Conservation (phyloP, 768 basidiomycete genomes). For the Serendipita sp. region DNA sequence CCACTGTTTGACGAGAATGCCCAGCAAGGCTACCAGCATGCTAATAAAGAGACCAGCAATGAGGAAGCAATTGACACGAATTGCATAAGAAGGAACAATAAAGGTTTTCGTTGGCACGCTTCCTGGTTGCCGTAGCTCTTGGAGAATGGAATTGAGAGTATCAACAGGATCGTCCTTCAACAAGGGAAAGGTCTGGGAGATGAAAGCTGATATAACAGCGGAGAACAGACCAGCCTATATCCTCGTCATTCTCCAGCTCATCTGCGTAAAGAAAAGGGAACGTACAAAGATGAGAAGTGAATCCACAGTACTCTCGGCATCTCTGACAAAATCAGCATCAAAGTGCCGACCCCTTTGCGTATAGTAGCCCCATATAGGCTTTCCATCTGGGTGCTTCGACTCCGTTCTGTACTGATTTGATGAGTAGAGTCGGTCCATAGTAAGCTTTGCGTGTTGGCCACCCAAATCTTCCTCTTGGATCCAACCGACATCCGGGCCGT, state of each 20-base stretch:
- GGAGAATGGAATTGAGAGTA: not conserved
- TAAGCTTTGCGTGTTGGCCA: not conserved
- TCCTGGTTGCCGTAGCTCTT: not conserved
- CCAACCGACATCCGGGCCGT: no score
- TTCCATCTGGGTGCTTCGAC: not conserved
- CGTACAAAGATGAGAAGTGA: not conserved
- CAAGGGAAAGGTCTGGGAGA: slow-evolving; percentile 13
- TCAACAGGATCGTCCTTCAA: slow-evolving; percentile 12
- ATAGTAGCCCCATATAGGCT: not conserved
- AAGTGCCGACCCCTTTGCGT: not conserved
- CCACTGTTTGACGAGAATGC: slow-evolving; percentile 21
- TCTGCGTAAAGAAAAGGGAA: not conserved
- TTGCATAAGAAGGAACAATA: slow-evolving; percentile 17
- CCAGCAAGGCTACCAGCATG: slow-evolving; percentile 16
- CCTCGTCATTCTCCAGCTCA: not conserved
- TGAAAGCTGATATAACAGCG: slow-evolving; percentile 17
- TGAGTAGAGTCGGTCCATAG: not conserved
- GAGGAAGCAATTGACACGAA: slow-evolving; percentile 24
- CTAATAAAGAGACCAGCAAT: slow-evolving; percentile 17
- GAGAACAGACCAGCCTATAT: slow-evolving; percentile 18
- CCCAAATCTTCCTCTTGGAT: no score
- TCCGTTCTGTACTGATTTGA: not conserved
- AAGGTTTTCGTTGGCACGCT: not conserved
- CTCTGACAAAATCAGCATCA: not conserved
- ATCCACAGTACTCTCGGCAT: not conserved